Percentiles rank a stretch among this genome's conserved stretches.
These are phyloP conservation scores for Cytospora mali DNA, from an alignment of 2,329 filamentous ascomycete species.

Conservation along the genomic window DNA sequence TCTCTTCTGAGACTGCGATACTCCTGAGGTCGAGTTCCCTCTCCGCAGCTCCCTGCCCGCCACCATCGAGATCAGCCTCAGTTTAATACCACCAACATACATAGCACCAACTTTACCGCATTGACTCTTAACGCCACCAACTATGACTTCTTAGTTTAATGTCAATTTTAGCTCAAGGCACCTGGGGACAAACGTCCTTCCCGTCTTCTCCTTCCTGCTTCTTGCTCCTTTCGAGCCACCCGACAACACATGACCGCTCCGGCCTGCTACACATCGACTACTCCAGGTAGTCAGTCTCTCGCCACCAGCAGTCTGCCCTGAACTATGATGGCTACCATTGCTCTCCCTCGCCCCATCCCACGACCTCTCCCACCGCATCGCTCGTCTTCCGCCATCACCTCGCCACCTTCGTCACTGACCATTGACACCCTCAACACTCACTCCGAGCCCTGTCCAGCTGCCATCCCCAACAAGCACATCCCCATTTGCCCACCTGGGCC, in stretches of 20 bases:
- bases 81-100: too few species aligned
- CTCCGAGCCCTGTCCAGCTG: constrained; percentile 35
- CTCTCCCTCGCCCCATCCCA: constrained; percentile 43
- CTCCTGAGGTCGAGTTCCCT: too few species aligned
- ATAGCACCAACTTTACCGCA: neutral
- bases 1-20: constrained; percentile 9
- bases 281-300: too few species aligned
- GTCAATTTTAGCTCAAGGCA: neutral
- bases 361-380: constrained; percentile 36
- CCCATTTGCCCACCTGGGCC: constrained; percentile 87
- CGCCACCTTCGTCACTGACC: constrained; percentile 37
- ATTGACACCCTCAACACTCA: constrained; percentile 43
- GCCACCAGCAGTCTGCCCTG: neutral
- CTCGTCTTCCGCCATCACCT: constrained; percentile 37
- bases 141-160: neutral
- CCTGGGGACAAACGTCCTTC: neutral
- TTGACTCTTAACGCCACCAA: neutral
- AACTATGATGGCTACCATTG: constrained; percentile 55
- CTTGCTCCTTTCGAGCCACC: neutral
- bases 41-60: too few species aligned
- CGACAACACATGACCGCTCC: neutral
- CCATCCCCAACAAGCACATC: constrained; percentile 86
- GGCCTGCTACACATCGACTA: neutral
- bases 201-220: neutral
- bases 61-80: too few species aligned